Percentiles rank a stretch among this genome's conserved stretches.
Conservation (phyloP, 495 filamentous ascomycete genomes). For the Chaetomium fimeti region DNA sequence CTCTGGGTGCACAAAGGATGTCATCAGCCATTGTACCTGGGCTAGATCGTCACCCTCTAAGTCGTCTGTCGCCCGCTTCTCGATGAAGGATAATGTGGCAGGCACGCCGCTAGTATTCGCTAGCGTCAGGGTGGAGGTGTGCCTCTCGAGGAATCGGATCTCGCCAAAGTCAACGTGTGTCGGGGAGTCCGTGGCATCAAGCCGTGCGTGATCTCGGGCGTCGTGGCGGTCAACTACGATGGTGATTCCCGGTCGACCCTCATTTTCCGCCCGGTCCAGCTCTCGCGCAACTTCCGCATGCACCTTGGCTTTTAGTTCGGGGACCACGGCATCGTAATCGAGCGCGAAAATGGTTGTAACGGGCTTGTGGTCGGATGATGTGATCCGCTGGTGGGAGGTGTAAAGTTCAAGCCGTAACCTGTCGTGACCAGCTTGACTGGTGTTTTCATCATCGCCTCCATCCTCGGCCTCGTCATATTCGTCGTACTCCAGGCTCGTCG, state of each 20-base stretch:
- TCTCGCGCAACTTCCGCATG: conserved; percentile 85
- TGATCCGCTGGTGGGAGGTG: conserved; percentile 79
- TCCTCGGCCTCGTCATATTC: conserved; percentile 57
- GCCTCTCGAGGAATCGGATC: conserved; percentile 63
- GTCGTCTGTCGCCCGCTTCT: conserved; percentile 57
- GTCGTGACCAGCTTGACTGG: conserved; percentile 60
- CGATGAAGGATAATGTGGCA: conserved; percentile 73
- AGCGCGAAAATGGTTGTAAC: conserved; percentile 75
- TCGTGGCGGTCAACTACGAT: conserved; percentile 68
- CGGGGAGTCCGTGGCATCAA: conserved; percentile 29
- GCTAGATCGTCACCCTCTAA: conserved; percentile 38
- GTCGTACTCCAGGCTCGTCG: conserved; percentile 55
- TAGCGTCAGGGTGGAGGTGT: conserved; percentile 68
- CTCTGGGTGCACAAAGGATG: conserved; percentile 56
- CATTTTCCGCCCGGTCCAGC: conserved; percentile 89
- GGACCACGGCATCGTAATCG: conserved; percentile 78
- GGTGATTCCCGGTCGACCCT: conserved; percentile 78
- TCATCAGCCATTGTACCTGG: conserved; percentile 62
- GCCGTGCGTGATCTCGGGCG: conserved; percentile 20
- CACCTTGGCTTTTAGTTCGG: conserved; percentile 75
- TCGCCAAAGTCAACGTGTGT: conserved; percentile 73
- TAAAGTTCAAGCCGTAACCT: conserved; percentile 70
- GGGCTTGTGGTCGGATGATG: conserved; percentile 96
- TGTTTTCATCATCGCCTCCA: conserved; percentile 44
- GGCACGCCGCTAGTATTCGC: conserved; percentile 84